phyloP scores from a whole-genome alignment of 2,329 filamentous ascomycete species.

The Clarireedia monteithiana region DNA sequence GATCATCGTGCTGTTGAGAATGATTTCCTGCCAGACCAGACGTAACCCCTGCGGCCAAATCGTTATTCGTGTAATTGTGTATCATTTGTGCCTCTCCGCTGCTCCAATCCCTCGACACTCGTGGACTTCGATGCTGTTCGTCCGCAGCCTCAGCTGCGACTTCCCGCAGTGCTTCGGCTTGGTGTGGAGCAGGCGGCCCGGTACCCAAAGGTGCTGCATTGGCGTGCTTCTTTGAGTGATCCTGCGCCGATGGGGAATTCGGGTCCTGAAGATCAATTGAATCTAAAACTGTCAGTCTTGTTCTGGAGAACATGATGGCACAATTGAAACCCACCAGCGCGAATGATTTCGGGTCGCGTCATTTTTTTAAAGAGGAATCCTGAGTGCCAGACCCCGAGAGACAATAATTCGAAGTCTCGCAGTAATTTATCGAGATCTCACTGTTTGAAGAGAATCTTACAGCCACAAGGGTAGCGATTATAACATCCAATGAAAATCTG shows the following conservation, averaged over 20 bases:
- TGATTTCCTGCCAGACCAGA: slow-evolving; percentile 32
- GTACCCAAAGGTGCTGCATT: slow-evolving; percentile 42
- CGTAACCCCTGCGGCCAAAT: slow-evolving; percentile 35
- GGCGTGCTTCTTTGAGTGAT: slow-evolving; percentile 56
- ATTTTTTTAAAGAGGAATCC: slow-evolving; percentile 27
- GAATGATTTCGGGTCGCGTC: slow-evolving; percentile 48
- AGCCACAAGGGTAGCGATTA: slow-evolving; percentile 7
- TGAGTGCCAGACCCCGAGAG: slow-evolving; percentile 2
- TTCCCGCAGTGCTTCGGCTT: slow-evolving; percentile 76
- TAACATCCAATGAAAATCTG: slow-evolving; percentile 9
- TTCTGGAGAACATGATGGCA: background rate
- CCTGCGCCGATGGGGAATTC: slow-evolving; percentile 73
- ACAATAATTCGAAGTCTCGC: background rate
- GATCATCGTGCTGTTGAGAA: slow-evolving; percentile 45
- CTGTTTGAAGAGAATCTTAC: slow-evolving; percentile 4
- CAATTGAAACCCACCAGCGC: slow-evolving; percentile 38
- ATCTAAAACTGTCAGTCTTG: slow-evolving; percentile 46
- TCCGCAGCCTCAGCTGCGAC: slow-evolving; percentile 69
- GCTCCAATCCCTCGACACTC: slow-evolving; percentile 47
- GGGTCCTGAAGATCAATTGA: slow-evolving; percentile 91
- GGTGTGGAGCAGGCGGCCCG: slow-evolving; percentile 52
- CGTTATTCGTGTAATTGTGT: slow-evolving; percentile 35
- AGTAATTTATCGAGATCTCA: background rate
- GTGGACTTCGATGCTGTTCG: slow-evolving; percentile 59
- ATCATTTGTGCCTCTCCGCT: slow-evolving; percentile 26